Percentiles rank a stretch among this genome's conserved stretches.
These are phyloP conservation scores for Byssochlamys sp. DNA, from an alignment of 2,329 filamentous ascomycete species.

Conservation along the genomic window DNA sequence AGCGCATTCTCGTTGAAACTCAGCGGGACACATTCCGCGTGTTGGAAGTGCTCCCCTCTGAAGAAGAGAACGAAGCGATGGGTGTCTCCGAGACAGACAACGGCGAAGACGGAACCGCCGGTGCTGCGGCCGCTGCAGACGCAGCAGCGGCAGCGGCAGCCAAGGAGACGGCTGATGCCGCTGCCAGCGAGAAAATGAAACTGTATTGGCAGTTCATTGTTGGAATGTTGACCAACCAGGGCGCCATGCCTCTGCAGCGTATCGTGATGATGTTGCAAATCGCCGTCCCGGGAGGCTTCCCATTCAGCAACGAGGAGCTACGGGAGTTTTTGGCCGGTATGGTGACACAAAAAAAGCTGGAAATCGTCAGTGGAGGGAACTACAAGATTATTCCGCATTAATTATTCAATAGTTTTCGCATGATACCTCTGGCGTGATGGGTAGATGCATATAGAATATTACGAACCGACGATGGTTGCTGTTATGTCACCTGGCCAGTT, in stretches of 20 bases:
- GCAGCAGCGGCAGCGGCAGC: conserved; percentile 34
- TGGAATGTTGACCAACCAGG: conserved; percentile 89
- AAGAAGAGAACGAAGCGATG: conserved; percentile 17
- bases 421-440: neutral
- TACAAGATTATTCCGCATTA: conserved; percentile 44
- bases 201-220: conserved; percentile 88
- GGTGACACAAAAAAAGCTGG: conserved; percentile 61
- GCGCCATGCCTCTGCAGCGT: conserved; percentile 67
- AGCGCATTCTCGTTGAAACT: conserved; percentile 40
- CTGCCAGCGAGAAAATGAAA: conserved; percentile 58
- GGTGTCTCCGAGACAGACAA: conserved; percentile 11
- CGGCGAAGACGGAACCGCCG: conserved; percentile 15
- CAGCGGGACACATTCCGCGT: conserved; percentile 47
- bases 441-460: neutral
- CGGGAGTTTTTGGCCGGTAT: conserved; percentile 69
- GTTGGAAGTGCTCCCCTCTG: conserved; percentile 43
- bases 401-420: neutral
- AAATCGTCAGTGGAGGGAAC: conserved; percentile 56
- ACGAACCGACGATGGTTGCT: no score
- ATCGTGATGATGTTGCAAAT: conserved; percentile 95
- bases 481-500: no score
- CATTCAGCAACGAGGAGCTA: conserved; percentile 81
- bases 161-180: conserved; percentile 42
- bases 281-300: conserved; percentile 75
- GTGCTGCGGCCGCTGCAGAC: conserved; percentile 30